A percentile compares a stretch with the other conserved stretches of the same genome.
Conservation (phyloP, 140 eudicot genomes). For the Flaveria floridana region DNA sequence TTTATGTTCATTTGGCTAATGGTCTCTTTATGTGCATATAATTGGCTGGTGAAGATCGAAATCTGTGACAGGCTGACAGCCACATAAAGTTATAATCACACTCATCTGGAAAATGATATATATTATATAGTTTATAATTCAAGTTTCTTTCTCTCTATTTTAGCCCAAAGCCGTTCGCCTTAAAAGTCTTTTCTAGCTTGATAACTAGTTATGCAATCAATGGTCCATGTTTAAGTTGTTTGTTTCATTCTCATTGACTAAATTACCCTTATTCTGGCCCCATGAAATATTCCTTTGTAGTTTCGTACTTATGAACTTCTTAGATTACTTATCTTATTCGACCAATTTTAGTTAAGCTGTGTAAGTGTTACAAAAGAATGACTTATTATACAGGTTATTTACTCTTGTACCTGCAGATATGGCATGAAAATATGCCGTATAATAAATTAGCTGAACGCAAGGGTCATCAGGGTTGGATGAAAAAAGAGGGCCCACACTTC, state of each 20-base stretch:
- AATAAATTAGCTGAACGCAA: conserved; percentile 92
- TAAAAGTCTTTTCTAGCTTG: conserved; percentile 5
- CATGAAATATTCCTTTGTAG: not conserved
- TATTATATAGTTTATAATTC: not conserved
- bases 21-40: conserved; percentile 12
- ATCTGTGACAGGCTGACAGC: not conserved
- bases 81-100: conserved; percentile 10
- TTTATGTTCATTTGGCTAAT: not conserved
- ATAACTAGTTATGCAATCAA: conserved; percentile 6
- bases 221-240: conserved; percentile 6
- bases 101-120: not conserved
- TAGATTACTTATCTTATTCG: too few species aligned
- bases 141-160: not conserved
- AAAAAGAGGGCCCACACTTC: conserved; percentile 85
- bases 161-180: not conserved
- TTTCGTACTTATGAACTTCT: not conserved
- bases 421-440: conserved; percentile 99
- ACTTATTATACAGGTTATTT: not conserved
- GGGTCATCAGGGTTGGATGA: conserved; percentile 99
- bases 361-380: conserved; percentile 21
- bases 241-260: not conserved
- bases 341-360: not conserved
- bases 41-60: conserved; percentile 3
- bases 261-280: not conserved
- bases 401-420: conserved; percentile 53